Base-by-base conservation (phyloP, 331 rosid species). In the Erythrophleum ivorense region DNA sequence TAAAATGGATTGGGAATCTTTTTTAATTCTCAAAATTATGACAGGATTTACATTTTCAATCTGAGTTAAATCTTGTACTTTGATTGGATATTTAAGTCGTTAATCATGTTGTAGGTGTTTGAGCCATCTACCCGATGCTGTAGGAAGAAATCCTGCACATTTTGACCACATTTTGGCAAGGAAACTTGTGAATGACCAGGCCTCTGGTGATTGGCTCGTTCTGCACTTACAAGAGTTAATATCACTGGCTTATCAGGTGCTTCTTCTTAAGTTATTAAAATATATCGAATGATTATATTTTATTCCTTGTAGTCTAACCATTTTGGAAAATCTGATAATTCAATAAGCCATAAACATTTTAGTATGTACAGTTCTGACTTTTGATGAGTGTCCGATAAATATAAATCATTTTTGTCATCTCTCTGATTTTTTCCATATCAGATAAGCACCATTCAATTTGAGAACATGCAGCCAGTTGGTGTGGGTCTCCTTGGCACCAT, bases 401-500 rank as follows among this genome's bases (percentile, higher is more conserved):
- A 58, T 82, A 50, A 78, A 65, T 69, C 2, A 66, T 34, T 75
- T 54, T 68, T 45, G 3, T 58, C 43, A 19, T 58, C 16, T 33
- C 18, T 29, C 36, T 71, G 8, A 29, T 19, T 80, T 70, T 55
- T 31, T 4, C 58, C 70, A 60, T 80, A 43, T 57, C 92, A 95
- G 99, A 95, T 95, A 73, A 93, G 99, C 90, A 95, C 98, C n/a
- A 89, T 92, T 82, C 99, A 95, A 81, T 95, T 95, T 83, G 99
- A 95, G 90, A 88, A 78, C 90, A 89, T 95, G 97, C 97, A 87
- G 89, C 98, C 98, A 53, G 90, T 95, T 85, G 99, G 99, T 10
- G 97, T 95, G 58, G 77, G 90, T 73, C 98, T 95, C 83, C 92
- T 95, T 78, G 90, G 97, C 76, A 85, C 91, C 63, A 91, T 95